These are phyloP conservation scores for Puccinia triticina DNA, from an alignment of 1,284 basidiomycete species.

Conservation along the genomic window DNA sequence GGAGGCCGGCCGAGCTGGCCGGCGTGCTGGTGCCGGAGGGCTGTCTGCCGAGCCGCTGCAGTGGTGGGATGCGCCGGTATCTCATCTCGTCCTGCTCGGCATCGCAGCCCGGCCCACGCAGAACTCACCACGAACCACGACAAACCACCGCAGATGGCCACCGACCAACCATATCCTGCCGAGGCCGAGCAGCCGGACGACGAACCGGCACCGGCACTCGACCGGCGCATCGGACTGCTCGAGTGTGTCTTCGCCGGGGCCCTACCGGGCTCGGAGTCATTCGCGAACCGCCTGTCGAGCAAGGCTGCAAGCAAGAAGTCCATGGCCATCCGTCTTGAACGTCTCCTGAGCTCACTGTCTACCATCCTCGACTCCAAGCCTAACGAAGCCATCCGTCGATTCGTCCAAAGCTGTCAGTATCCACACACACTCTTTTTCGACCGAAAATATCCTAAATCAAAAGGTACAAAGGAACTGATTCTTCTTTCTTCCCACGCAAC, in stretches of 20 bases:
- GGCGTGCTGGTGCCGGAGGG: not conserved
- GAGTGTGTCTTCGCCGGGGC: constrained; percentile 55
- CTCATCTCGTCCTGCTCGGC: not conserved
- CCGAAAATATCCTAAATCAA: not conserved
- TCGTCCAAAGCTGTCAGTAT: constrained; percentile 55
- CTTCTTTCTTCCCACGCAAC: not conserved
- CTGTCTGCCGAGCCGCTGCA: not conserved
- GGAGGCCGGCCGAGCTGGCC: constrained; percentile 63
- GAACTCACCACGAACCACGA: no score
- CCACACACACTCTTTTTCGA: not conserved
- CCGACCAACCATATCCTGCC: not conserved
- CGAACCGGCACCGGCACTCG: constrained; percentile 53
- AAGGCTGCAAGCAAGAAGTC: constrained; percentile 38
- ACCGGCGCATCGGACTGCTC: constrained; percentile 56
- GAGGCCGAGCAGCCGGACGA: constrained; percentile 9
- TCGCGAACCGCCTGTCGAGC: constrained; percentile 21
- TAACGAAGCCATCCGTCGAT: constrained; percentile 55
- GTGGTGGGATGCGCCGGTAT: not conserved
- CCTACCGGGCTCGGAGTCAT: constrained; percentile 47
- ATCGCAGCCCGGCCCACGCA: not conserved
- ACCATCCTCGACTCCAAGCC: constrained; percentile 52
- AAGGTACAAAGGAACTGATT: not conserved
- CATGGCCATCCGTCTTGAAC: constrained; percentile 53
- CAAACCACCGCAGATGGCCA: not conserved
- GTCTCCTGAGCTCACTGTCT: constrained; percentile 51